phyloP scores from a whole-genome alignment of 306 rosid genomes.

The Cicer pinnatifidum region DNA sequence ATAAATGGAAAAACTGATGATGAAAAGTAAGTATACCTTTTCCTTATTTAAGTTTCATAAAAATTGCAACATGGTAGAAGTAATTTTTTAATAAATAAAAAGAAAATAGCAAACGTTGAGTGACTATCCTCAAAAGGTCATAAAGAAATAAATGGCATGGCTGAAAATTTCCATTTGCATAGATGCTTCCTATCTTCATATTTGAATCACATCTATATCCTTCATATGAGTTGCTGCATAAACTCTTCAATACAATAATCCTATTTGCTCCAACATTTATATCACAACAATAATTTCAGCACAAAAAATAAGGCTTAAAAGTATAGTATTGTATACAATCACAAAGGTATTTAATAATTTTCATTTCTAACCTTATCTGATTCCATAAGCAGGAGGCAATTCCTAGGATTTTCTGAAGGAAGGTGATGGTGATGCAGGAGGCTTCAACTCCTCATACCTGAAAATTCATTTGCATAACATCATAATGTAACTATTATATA shows the following conservation, averaged over 20 bases:
- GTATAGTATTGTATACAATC: not conserved
- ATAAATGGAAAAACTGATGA: not conserved
- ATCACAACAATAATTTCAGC: conserved; percentile 26
- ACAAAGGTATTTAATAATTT: not conserved
- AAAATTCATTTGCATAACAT: conserved; percentile 34
- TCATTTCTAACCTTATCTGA: conserved; percentile 51
- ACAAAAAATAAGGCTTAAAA: conserved; percentile 21
- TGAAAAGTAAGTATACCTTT: not conserved
- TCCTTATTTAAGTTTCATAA: conserved; percentile 3
- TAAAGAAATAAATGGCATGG: conserved; percentile 33
- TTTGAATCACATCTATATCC: conserved; percentile 32
- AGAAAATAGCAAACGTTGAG: conserved; percentile 32
- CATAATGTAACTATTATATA: not conserved
- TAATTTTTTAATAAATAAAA: conserved; percentile 16
- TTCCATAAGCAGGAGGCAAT: conserved; percentile 14
- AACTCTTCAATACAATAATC: conserved; percentile 40
- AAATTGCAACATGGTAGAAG: conserved; percentile 16
- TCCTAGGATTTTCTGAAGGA: conserved; percentile 53
- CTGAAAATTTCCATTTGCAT: conserved; percentile 29
- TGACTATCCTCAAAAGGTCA: conserved; percentile 23
- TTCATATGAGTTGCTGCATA: conserved; percentile 36
- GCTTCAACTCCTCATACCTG: conserved; percentile 97
- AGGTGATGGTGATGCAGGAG: conserved; percentile 84
- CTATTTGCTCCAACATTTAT: conserved; percentile 44
- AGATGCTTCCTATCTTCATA: conserved; percentile 43